phyloP scores from a whole-genome alignment of 345 rosid genomes.

The Psidium guajava region DNA sequence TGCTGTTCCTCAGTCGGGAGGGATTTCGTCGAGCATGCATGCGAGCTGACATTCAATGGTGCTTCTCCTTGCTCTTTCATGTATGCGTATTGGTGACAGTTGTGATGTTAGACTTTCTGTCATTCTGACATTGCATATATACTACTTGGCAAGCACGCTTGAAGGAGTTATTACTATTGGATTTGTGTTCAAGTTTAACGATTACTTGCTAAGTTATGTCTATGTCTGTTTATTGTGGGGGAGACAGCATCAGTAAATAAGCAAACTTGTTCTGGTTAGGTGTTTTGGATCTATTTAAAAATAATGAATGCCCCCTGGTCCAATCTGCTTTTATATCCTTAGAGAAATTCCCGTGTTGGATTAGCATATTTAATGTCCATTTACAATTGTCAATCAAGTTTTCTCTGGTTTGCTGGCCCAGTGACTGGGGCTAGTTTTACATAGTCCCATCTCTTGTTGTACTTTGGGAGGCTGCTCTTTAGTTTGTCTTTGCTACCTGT shows the following conservation, averaged over 20 bases:
- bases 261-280: neutral
- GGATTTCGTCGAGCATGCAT: slow-evolving; percentile 78
- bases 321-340: neutral
- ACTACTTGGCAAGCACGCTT: neutral
- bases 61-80: neutral
- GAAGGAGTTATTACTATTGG: neutral
- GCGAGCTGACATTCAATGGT: slow-evolving; percentile 75
- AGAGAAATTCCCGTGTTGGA: neutral
- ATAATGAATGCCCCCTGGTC: neutral
- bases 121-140: neutral
- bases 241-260: neutral
- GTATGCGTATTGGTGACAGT: neutral
- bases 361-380: neutral
- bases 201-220: neutral
- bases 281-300: neutral
- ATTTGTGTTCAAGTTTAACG: neutral
- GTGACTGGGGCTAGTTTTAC: neutral
- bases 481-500: neutral
- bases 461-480: neutral
- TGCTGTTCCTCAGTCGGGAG: slow-evolving; percentile 87
- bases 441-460: neutral
- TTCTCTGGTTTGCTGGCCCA: neutral
- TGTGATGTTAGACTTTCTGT: neutral
- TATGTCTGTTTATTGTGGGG: neutral
- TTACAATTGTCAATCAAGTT: neutral